Evolutionary conservation across 2,329 filamentous ascomycete species (phyloP), one percentile per base, ranked within the genome.

Genomic region (Massarina eburnea): DNA sequence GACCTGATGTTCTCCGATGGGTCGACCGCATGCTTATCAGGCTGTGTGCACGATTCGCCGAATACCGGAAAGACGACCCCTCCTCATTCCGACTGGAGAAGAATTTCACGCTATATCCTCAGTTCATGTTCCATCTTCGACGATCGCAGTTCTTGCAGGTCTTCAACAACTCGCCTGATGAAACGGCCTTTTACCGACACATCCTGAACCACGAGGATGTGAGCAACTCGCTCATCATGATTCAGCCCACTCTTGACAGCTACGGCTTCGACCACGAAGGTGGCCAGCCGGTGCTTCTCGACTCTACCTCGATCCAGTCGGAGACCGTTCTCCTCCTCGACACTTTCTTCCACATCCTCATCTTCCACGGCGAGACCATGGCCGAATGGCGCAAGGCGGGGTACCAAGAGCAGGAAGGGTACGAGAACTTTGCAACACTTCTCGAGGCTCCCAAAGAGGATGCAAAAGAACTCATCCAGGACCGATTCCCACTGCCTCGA

Each of bases 51-150:
- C 84, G 92, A 58, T 99, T 99, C 67, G 94, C 94, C 21, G 94
- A 99, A 71, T 99, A 99, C 70, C 83, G 94, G 52, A 99, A 99
- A 74, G 94, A 99, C 67, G 94, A 99, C 62, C 91, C 94, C 12
- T 95, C 92, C 4, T 97, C 92, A 0, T 99, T 99, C 83, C 84
- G 69, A 39, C 67, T 73, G 29, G 94, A 99, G 73, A 96, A 96
- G 83, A 99, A 99, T 77, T 99, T 99, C 67, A 97, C 92, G 0
- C 80, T 99, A 14, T 99, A 99, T 67, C 94, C 94, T 20, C 94
- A 99, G 70, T 99, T 99, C 75, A 99, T 99, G 94, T 99, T 99
- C 80, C 94, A 99, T 71, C 81, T 99, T 50, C 88, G 94, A 60
- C 84, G 94, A 72, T 96, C 91, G 73, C 94, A 97, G 72, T 99